phyloP scores from a whole-genome alignment of 1,284 basidiomycete genomes.

The Schizophyllum amplum region DNA sequence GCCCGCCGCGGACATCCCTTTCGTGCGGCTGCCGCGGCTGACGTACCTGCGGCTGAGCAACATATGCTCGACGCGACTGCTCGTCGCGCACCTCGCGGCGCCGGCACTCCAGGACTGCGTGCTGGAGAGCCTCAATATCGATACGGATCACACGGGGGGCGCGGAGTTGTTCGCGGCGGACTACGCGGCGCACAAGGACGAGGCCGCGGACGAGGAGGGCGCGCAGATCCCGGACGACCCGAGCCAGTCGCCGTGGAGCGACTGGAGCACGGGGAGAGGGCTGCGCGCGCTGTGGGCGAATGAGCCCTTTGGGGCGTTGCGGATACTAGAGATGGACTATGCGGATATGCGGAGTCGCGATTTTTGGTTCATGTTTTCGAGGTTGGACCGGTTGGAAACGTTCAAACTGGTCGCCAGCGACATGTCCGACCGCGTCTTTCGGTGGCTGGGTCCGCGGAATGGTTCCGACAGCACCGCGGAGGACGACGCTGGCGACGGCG shows the following conservation, averaged over 20 bases:
- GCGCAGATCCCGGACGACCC: constrained; percentile 36
- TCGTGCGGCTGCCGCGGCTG: constrained; percentile 45
- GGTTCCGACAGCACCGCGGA: neutral
- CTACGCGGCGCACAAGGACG: constrained; percentile 30
- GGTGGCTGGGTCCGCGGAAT: neutral
- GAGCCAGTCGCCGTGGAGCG: constrained; percentile 67
- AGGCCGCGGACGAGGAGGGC: constrained; percentile 64
- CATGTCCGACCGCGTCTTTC: constrained; percentile 59
- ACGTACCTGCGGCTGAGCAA: constrained; percentile 45
- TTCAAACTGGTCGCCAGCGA: constrained; percentile 71
- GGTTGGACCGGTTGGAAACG: constrained; percentile 40
- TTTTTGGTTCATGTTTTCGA: constrained; percentile 57
- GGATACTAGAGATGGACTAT: constrained; percentile 65
- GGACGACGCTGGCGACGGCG: neutral
- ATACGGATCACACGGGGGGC: constrained; percentile 33
- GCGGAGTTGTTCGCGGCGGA: constrained; percentile 15
- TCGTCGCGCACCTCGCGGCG: constrained; percentile 52
- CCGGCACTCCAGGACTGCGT: constrained; percentile 51
- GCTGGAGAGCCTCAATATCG: constrained; percentile 59
- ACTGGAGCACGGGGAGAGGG: constrained; percentile 73
- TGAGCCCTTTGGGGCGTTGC: constrained; percentile 35
- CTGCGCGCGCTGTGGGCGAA: constrained; percentile 45
- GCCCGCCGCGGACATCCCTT: constrained; percentile 21
- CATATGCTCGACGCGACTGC: constrained; percentile 52
- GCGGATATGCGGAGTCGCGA: constrained; percentile 75